Evolutionary conservation across 2,329 filamentous ascomycete genomes (phyloP).

Genomic region (Paecilomyces formosus): DNA sequence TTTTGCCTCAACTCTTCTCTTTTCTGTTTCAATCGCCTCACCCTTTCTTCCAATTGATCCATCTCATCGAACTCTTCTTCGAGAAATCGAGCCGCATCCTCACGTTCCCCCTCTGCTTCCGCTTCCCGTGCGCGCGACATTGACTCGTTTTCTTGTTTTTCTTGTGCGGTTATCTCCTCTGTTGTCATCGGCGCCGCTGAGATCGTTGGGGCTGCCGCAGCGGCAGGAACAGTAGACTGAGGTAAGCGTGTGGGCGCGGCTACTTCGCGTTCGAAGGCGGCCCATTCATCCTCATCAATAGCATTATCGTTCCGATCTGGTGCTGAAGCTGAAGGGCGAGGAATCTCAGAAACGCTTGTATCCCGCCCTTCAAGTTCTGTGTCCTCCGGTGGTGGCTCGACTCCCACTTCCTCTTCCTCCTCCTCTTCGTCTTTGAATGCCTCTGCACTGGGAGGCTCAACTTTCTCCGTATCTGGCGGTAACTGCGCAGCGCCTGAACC

Average conservation of each 20-base stretch:
- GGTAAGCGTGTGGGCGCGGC: conserved; percentile 39
- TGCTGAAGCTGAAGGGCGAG: conserved; percentile 4
- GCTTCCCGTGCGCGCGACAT: conserved; percentile 41
- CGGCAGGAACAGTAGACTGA: conserved; percentile 19
- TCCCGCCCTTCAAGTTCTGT: conserved; percentile 4
- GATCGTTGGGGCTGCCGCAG: conserved; percentile 50
- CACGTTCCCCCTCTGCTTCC: conserved; percentile 59
- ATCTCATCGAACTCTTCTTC: conserved; percentile 78
- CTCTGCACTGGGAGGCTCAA: conserved; percentile 15
- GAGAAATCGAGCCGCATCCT: conserved; percentile 65
- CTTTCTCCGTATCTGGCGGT: conserved; percentile 22
- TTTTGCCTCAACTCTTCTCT: conserved; percentile 57
- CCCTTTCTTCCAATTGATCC: conserved; percentile 67
- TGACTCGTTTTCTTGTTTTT: conserved; percentile 40
- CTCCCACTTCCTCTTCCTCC: conserved; percentile 18
- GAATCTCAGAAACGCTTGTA: not conserved
- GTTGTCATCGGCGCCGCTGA: conserved; percentile 61
- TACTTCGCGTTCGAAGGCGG: conserved; percentile 79
- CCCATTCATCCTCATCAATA: conserved; percentile 75
- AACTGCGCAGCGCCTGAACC: conserved; percentile 23
- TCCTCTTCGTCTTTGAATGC: conserved; percentile 15
- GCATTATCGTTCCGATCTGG: conserved; percentile 9
- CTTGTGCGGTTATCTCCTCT: conserved; percentile 52
- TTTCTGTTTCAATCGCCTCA: conserved; percentile 61
- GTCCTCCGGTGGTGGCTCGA: conserved; percentile 11